These are phyloP conservation scores for Trametes versicolor DNA, from an alignment of 1,284 basidiomycete genomes.

Conservation along the genomic window DNA sequence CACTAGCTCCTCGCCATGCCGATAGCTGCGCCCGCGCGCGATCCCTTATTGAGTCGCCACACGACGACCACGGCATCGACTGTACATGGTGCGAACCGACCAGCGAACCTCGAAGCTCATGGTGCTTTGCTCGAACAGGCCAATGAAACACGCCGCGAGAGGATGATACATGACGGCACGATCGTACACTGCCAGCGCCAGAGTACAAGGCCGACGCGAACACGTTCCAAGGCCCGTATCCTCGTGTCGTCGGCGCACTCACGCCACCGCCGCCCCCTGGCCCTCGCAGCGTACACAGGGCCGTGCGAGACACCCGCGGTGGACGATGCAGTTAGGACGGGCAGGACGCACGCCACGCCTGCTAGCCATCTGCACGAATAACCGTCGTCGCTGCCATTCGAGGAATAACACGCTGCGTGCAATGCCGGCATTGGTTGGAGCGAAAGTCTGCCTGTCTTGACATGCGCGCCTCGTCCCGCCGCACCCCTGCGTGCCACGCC, in stretches of 20 bases:
- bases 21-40: not conserved
- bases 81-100: not conserved
- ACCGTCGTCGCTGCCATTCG: slow-evolving; percentile 13
- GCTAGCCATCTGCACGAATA: not conserved
- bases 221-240: slow-evolving; percentile 18
- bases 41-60: not conserved
- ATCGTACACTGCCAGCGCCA: not conserved
- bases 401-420: not conserved
- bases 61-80: not conserved
- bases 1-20: not conserved
- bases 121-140: slow-evolving; percentile 7
- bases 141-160: slow-evolving; percentile 10
- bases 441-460: not conserved
- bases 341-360: not conserved
- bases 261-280: slow-evolving; percentile 40
- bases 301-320: not conserved
- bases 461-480: not conserved
- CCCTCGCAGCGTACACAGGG: slow-evolving; percentile 8
- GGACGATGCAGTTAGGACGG: not conserved
- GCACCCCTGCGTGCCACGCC: not conserved
- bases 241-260: slow-evolving; percentile 19
- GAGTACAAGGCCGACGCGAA: slow-evolving; percentile 18
- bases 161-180: slow-evolving; percentile 13
- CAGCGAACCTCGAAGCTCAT: slow-evolving; percentile 1
- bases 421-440: not conserved